Conservation (phyloP, 208 protist species). For the Crithidia bombi region DNA sequence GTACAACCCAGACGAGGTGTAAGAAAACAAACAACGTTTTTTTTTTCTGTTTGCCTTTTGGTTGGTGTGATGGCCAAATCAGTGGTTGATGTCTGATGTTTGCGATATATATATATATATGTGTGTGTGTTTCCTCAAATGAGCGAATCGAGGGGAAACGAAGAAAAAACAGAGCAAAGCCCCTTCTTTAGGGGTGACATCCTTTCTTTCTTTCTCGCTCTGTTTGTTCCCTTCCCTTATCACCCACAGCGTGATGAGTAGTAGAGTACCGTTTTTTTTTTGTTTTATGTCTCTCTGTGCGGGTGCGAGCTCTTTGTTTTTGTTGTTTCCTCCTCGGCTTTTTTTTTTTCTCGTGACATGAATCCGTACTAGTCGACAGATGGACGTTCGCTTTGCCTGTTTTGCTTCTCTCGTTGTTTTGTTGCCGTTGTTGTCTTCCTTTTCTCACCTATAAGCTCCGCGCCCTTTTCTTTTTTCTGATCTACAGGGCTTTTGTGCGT, state of each 20-base stretch:
- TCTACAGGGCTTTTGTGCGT: neutral
- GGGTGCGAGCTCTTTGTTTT: neutral
- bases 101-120: too few species aligned
- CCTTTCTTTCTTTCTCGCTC: too few species aligned
- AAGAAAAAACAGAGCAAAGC: too few species aligned
- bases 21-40: conserved; percentile 1
- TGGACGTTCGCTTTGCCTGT: neutral
- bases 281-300: conserved; percentile 2
- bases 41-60: conserved; percentile 5
- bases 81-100: too few species aligned
- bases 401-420: neutral
- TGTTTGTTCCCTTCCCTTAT: too few species aligned
- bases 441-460: neutral
- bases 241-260: too few species aligned
- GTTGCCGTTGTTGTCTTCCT: conserved; percentile 1
- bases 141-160: too few species aligned
- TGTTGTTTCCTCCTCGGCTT: too few species aligned
- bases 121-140: too few species aligned
- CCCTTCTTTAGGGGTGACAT: too few species aligned
- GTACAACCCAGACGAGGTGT: conserved; percentile 5
- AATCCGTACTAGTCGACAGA: conserved; percentile 1
- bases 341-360: conserved; percentile 18
- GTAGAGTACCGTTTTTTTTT: conserved; percentile 5
- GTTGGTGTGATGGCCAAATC: neutral
- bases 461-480: conserved; percentile 12